A percentile compares a stretch with the other conserved stretches of the same genome.
Conservation (phyloP, 2,329 filamentous ascomycete species). For the Fusarium praegraminearum region DNA sequence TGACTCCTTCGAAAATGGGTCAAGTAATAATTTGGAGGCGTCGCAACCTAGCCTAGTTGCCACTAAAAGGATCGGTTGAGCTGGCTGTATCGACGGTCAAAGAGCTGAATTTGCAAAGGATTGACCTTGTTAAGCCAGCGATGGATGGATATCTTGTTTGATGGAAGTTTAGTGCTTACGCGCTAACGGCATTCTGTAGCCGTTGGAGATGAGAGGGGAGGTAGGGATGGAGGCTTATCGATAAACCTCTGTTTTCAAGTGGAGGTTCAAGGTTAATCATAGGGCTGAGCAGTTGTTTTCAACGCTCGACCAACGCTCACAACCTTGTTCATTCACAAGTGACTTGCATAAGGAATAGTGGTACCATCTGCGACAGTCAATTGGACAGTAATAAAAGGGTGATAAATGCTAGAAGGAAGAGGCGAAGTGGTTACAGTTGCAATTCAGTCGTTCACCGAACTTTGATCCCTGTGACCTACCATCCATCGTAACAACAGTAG, state of each 20-base stretch:
- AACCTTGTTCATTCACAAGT: background rate
- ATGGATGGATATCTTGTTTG: background rate
- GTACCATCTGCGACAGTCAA: background rate
- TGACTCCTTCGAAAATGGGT: background rate
- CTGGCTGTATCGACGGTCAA: background rate
- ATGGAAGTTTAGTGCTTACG: conserved; percentile 25
- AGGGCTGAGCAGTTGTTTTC: background rate
- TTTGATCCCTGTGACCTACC: background rate
- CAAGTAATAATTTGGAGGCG: background rate
- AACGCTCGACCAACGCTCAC: background rate
- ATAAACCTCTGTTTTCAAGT: background rate
- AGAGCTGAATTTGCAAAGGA: background rate
- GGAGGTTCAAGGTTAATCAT: background rate
- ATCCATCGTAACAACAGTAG: background rate
- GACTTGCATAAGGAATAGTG: background rate
- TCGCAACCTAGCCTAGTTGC: background rate
- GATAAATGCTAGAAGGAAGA: background rate
- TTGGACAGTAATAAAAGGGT: background rate
- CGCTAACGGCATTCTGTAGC: background rate
- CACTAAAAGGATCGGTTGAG: background rate
- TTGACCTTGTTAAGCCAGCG: background rate
- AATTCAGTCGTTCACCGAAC: background rate
- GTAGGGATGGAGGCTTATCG: background rate
- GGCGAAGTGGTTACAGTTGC: background rate
- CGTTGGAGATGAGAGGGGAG: background rate